Conservation (phyloP, 768 basidiomycete species). For the Myochromella boudieri region DNA sequence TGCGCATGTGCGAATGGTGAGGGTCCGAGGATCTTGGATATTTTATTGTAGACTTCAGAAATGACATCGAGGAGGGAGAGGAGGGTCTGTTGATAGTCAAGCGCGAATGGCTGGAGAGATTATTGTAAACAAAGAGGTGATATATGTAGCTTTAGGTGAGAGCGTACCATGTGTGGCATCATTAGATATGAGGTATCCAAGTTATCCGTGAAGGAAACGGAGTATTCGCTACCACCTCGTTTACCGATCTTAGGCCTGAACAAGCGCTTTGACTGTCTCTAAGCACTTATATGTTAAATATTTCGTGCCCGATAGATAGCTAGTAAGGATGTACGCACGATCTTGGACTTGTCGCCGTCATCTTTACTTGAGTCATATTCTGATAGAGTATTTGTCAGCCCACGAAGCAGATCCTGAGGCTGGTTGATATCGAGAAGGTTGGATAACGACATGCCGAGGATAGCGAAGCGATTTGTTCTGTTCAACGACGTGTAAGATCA, state of each 20-base stretch:
- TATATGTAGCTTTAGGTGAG: background rate
- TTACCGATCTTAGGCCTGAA: constrained; percentile 61
- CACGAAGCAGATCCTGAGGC: constrained; percentile 77
- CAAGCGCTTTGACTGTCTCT: constrained; percentile 46
- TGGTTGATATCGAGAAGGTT: constrained; percentile 79
- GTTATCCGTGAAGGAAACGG: constrained; percentile 56
- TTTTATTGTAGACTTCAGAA: constrained; percentile 87
- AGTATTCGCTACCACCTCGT: constrained; percentile 57
- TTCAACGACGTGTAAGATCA: constrained; percentile 2
- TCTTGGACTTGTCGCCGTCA: constrained; percentile 71
- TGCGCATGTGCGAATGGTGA: constrained; percentile 68
- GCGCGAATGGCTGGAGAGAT: constrained; percentile 69
- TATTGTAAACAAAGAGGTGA: constrained; percentile 1
- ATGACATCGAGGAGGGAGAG: constrained; percentile 88
- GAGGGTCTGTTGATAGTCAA: constrained; percentile 89
- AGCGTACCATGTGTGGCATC: constrained; percentile 70
- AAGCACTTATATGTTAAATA: background rate
- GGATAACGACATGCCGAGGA: constrained; percentile 85
- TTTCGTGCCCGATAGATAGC: too few species aligned
- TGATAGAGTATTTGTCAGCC: constrained; percentile 65
- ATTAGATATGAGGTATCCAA: constrained; percentile 70
- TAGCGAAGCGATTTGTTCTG: constrained; percentile 81
- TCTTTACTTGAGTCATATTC: constrained; percentile 83
- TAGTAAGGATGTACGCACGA: constrained; percentile 46
- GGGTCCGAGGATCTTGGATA: constrained; percentile 79